A percentile compares a stretch with the other conserved stretches of the same genome.
Conservation (phyloP, 2,329 filamentous ascomycete genomes). For the Colletotrichum camelliae region DNA sequence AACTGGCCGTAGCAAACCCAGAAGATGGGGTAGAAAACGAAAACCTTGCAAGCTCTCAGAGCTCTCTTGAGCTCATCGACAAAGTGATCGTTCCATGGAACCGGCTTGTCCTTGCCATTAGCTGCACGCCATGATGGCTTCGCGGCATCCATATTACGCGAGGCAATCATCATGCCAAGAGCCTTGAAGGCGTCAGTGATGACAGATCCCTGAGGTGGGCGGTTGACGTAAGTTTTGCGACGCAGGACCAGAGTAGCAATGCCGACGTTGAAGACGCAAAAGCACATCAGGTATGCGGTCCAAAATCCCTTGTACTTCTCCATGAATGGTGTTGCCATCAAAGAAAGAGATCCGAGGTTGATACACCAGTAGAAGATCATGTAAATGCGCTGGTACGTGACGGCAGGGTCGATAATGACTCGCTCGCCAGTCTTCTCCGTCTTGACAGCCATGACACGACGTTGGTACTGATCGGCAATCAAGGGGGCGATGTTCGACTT, state of each 20-base stretch:
- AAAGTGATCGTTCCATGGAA: constrained; percentile 73
- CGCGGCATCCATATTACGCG: constrained; percentile 59
- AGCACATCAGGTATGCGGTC: constrained; percentile 62
- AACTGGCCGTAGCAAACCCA: constrained; percentile 75
- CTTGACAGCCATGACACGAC: constrained; percentile 53
- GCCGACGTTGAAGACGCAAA: constrained; percentile 64
- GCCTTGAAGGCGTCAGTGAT: constrained; percentile 68
- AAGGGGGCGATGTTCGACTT: constrained; percentile 67
- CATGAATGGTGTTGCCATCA: constrained; percentile 71
- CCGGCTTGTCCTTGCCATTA: constrained; percentile 43
- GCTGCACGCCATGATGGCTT: constrained; percentile 70
- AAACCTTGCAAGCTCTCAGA: constrained; percentile 73
- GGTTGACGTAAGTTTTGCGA: constrained; percentile 54
- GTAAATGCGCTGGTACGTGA: constrained; percentile 73
- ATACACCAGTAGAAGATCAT: constrained; percentile 70
- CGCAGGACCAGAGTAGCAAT: constrained; percentile 39
- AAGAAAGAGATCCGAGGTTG: constrained; percentile 68
- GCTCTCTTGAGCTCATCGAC: constrained; percentile 74
- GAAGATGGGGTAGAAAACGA: constrained; percentile 69
- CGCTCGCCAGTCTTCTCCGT: constrained; percentile 56
- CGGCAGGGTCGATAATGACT: constrained; percentile 70
- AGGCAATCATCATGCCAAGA: constrained; percentile 42
- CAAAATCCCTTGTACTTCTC: constrained; percentile 73
- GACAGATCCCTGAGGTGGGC: constrained; percentile 64
- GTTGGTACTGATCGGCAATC: constrained; percentile 71